Base-by-base conservation (phyloP, 495 filamentous ascomycete genomes). In the Aspergillus leporis region DNA sequence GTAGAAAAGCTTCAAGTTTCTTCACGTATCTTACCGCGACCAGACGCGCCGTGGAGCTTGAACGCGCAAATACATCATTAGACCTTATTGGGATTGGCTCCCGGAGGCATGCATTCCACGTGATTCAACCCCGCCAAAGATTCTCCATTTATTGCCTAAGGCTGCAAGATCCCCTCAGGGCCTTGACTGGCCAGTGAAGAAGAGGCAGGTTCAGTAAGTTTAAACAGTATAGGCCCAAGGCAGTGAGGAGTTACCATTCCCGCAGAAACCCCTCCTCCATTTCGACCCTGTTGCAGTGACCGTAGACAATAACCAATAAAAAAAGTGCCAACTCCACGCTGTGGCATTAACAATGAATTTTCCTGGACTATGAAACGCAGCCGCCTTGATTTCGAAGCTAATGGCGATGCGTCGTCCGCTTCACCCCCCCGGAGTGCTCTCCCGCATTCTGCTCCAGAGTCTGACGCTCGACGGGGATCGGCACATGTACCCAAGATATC, bases 401-500 rank as follows among this genome's bases (percentile, higher is more conserved):
- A 74, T 72, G 74, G 71, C 52, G 73, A 77, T 63, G 64, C 63
- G 30, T 75, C 75, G 46, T 75, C 75, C n/a, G 64, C 56, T 41
- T 76, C 74, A 47, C 66, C 70, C 12, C 70, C 71, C 34, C 71
- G 68, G 51, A 69, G 66, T 32, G 66, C 59, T 10, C 61, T 66
- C 51, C 51, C 62, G 41, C 55, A 56, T 18, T 36, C 52, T 41
- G 63, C 66, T 23, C 64, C 72, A 22, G 73, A 78, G 54, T 68
- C 73, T 47, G 66, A 74, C 51, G 58, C 65, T 55, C 69, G 63
- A 46, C 64, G 62, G 47, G 56, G 45, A 19, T 53, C 60, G 12
- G 55, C 62, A 46, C 74, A 80, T 69, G 70, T 80, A 38, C 79
- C 81, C 47, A 78, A 80, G 64, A 84, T 84, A 54, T 81, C 80